These are phyloP conservation scores for Brassica hybrid DNA, from an alignment of 441 rosid genomes.

Conservation along the genomic window DNA sequence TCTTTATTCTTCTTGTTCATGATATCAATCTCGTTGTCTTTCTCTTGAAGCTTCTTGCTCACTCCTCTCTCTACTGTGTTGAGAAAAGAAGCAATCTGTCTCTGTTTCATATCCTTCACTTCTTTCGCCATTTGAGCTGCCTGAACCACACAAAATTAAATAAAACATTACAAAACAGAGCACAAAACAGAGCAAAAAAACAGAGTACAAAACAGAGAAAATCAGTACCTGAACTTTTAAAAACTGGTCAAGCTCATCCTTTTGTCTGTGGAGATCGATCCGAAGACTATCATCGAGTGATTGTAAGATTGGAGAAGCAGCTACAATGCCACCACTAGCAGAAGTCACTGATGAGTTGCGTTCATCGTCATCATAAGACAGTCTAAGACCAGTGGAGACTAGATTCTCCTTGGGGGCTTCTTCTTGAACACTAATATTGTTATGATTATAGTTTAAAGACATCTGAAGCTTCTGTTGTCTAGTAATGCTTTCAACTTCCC, in stretches of 20 bases:
- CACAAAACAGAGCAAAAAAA: neutral
- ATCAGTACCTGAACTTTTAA: slow-evolving; percentile 59
- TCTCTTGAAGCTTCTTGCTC: slow-evolving; percentile 58
- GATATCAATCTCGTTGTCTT: slow-evolving; percentile 59
- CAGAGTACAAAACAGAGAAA: neutral
- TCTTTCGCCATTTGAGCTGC: slow-evolving; percentile 63
- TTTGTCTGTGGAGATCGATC: slow-evolving; percentile 57
- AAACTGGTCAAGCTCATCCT: slow-evolving; percentile 60
- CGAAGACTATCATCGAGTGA: slow-evolving; percentile 55
- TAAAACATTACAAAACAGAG: slow-evolving; percentile 8
- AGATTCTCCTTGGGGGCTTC: slow-evolving; percentile 56
- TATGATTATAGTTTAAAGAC: slow-evolving; percentile 49
- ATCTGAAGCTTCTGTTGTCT: slow-evolving; percentile 44
- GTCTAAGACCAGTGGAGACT: slow-evolving; percentile 68
- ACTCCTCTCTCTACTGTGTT: slow-evolving; percentile 59
- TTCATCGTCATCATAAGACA: slow-evolving; percentile 71
- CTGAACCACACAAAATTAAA: slow-evolving; percentile 39
- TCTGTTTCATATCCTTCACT: slow-evolving; percentile 55
- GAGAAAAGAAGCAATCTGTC: slow-evolving; percentile 56
- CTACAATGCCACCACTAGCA: slow-evolving; percentile 51
- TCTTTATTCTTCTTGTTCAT: slow-evolving; percentile 67
- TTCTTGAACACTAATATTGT: slow-evolving; percentile 50
- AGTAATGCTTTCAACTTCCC: slow-evolving; percentile 47
- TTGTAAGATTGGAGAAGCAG: slow-evolving; percentile 47
- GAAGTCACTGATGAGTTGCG: slow-evolving; percentile 68